Evolutionary conservation across 2,329 filamentous ascomycete genomes (phyloP), one percentile per base, ranked within the genome.

Genomic region (Bipolaris oryzae): DNA sequence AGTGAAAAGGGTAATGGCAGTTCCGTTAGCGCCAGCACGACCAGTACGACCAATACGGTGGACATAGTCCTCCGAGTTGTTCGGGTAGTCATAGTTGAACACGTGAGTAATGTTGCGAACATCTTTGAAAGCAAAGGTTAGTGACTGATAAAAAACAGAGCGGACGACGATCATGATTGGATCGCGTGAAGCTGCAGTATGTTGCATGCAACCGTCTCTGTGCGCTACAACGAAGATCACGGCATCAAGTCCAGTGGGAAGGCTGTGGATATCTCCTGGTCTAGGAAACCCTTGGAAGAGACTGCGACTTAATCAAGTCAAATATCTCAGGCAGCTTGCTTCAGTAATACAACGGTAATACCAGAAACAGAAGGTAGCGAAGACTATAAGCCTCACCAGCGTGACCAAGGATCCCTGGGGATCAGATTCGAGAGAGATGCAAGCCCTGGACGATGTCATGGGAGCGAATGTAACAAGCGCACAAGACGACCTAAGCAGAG

Each of bases 81-180:
- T 98, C 79, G 94, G 94, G 81, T 98, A 98, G 80, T 98, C 95
- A 91, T 98, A 97, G 88, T 98, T 98, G 83, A 99, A 87, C 82
- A 99, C 95, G 84, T 99, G 95, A 82, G 95, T 98, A 84, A 99
- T 99, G 86, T 99, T 96, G 83, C 93, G 94, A 84, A 99, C 95
- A 90, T 99, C 95, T 98, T 97, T 77, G 81, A 83, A 82, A 78
- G 82, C 77, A 85, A 79, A 86, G 85, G 90, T 96, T 96, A 96
- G 92, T 87, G 87, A 80, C 82, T 65, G 67, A 73, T 77, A 74
- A 79, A 74, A 79, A 74, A 74, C 58, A 63, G 71, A 78, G 73
- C 73, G 78, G 75, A 74, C 63, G 76, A 69, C 71, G 78, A 80
- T 78, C 84, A 84, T 77, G 79, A 82, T 82, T 79, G 80, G 82